Evolutionary conservation across 2,329 filamentous ascomycete species (phyloP).

Genomic region (Ceratocystis albifundus): DNA sequence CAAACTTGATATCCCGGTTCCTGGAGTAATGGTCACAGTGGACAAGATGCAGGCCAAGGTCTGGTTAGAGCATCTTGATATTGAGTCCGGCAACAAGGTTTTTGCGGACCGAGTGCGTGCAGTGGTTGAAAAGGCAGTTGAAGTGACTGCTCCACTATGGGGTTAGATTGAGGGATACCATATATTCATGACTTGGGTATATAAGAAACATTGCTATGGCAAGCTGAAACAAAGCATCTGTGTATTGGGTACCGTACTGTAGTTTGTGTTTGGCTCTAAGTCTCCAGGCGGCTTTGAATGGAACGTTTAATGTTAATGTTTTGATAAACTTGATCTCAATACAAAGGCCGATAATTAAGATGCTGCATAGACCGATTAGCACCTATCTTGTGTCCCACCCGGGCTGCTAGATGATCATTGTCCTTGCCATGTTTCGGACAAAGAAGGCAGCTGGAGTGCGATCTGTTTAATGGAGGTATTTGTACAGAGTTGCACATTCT

Average conservation of each 20-base stretch:
- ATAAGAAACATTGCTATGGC: neutral
- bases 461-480: neutral
- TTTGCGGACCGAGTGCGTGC: slow-evolving; percentile 75
- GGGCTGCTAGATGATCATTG: neutral
- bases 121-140: slow-evolving; percentile 79
- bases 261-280: neutral
- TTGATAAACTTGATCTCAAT: neutral
- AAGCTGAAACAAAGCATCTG: neutral
- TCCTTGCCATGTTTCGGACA: neutral
- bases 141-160: slow-evolving; percentile 71
- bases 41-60: slow-evolving; percentile 80
- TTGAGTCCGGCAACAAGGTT: slow-evolving; percentile 70
- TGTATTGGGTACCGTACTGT: neutral
- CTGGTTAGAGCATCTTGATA: slow-evolving; percentile 83
- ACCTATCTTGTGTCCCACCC: neutral
- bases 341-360: neutral
- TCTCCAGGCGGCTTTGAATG: neutral
- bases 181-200: neutral
- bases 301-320: too few relatives aligned
- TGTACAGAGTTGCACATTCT: neutral
- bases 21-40: slow-evolving; percentile 73
- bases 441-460: neutral
- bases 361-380: neutral
- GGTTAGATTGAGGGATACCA: slow-evolving; percentile 29
- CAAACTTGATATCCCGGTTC: slow-evolving; percentile 76